These are phyloP conservation scores for Colletotrichum coccodes DNA, from an alignment of 2,329 filamentous ascomycete genomes.

Conservation along the genomic window DNA sequence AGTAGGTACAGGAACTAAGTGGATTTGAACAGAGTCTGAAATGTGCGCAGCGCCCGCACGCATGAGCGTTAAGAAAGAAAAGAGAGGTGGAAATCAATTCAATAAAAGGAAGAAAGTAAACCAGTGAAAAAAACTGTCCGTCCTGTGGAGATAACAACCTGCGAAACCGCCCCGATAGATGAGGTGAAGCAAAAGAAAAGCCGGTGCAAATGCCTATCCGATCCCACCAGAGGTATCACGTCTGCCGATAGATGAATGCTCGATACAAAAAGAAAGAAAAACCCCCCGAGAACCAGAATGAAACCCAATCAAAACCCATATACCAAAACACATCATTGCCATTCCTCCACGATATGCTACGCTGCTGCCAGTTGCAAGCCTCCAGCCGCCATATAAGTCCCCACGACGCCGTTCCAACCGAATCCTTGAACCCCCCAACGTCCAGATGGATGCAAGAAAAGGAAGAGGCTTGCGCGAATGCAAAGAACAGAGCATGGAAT, in stretches of 20 bases:
- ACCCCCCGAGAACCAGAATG: slow-evolving; percentile 16
- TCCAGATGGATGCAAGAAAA: slow-evolving; percentile 6
- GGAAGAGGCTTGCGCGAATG: slow-evolving; percentile 2
- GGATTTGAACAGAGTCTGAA: background rate
- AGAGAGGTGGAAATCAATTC: background rate
- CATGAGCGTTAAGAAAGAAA: slow-evolving; percentile 8
- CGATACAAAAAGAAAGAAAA: slow-evolving; percentile 33
- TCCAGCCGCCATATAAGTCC: background rate
- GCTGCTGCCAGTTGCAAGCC: background rate
- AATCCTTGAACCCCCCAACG: slow-evolving; percentile 2
- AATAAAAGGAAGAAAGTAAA: background rate
- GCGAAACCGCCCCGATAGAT: slow-evolving; percentile 7
- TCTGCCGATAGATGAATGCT: slow-evolving; percentile 33
- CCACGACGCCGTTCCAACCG: slow-evolving; percentile 15
- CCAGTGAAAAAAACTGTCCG: background rate
- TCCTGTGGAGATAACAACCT: background rate
- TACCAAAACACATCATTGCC: background rate
- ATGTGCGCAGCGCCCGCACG: background rate
- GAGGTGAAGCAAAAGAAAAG: background rate
- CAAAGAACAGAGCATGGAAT: background rate
- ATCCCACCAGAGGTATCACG: slow-evolving; percentile 33
- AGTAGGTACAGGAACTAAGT: slow-evolving; percentile 2
- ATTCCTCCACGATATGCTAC: background rate
- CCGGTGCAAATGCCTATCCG: slow-evolving; percentile 33
- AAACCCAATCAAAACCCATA: slow-evolving; percentile 1